These are phyloP conservation scores for Alternaria atra DNA, from an alignment of 2,329 filamentous ascomycete genomes.

Conservation along the genomic window DNA sequence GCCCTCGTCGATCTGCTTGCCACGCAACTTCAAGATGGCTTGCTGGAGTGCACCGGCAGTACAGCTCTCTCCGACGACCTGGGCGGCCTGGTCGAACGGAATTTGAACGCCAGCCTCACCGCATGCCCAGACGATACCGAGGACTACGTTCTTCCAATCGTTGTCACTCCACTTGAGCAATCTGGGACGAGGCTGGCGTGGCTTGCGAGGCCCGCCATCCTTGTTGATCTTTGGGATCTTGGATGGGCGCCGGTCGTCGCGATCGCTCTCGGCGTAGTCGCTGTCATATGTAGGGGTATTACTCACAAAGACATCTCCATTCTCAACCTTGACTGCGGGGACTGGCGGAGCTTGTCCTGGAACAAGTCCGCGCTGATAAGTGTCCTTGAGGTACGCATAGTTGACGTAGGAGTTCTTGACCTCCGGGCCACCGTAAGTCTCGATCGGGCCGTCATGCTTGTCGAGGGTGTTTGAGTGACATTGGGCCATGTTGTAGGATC, in stretches of 20 bases:
- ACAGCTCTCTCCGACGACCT: slow-evolving; percentile 31
- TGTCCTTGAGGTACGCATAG: not conserved
- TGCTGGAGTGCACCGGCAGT: slow-evolving; percentile 45
- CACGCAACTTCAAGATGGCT: slow-evolving; percentile 43
- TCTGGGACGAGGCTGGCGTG: slow-evolving; percentile 39
- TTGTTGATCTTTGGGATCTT: slow-evolving; percentile 41
- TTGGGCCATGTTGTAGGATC: not conserved
- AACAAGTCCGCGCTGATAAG: not conserved
- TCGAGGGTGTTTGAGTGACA: not conserved
- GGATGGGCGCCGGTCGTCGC: slow-evolving; percentile 16
- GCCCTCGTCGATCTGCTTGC: slow-evolving; percentile 33
- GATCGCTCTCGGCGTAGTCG: slow-evolving; percentile 26
- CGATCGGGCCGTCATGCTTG: not conserved
- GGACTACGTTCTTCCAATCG: slow-evolving; percentile 39
- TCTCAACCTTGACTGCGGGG: not conserved
- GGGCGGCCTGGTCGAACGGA: slow-evolving; percentile 42
- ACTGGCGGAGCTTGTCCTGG: not conserved
- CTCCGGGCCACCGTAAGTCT: not conserved
- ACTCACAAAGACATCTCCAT: slow-evolving; percentile 18
- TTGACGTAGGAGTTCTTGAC: not conserved
- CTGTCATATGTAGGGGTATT: slow-evolving; percentile 16
- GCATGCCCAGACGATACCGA: slow-evolving; percentile 44
- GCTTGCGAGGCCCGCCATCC: slow-evolving; percentile 38
- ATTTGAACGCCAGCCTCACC: slow-evolving; percentile 40
- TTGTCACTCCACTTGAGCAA: slow-evolving; percentile 43